These are phyloP conservation scores for Apiospora saccharicola DNA, from an alignment of 2,329 filamentous ascomycete species.

Conservation along the genomic window DNA sequence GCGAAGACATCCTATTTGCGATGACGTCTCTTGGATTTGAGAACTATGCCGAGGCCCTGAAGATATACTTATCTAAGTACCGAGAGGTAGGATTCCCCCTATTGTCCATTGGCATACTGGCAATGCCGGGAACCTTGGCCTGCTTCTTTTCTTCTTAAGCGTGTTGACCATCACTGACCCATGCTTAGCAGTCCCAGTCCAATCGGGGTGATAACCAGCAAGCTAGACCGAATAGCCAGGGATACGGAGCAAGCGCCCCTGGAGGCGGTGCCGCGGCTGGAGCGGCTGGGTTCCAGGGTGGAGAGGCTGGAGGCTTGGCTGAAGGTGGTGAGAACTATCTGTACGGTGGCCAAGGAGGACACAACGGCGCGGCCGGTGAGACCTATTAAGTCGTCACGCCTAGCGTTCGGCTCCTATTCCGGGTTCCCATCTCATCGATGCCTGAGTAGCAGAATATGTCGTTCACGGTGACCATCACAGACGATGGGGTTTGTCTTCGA, in stretches of 20 bases:
- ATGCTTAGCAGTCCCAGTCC: conserved; percentile 76
- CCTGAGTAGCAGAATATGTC: not conserved
- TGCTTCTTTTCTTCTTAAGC: conserved; percentile 25
- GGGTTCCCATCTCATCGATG: not conserved
- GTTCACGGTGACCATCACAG: not conserved
- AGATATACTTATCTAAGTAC: conserved; percentile 98
- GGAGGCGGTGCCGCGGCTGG: conserved; percentile 49
- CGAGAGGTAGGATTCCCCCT: conserved; percentile 74
- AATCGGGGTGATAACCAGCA: conserved; percentile 68
- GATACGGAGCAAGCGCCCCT: conserved; percentile 53
- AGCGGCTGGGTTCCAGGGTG: conserved; percentile 52
- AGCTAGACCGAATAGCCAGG: conserved; percentile 60
- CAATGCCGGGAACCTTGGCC: conserved; percentile 27
- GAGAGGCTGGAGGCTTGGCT: conserved; percentile 52
- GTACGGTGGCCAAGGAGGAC: conserved; percentile 58
- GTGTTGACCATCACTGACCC: conserved; percentile 37
- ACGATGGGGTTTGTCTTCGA: conserved; percentile 11
- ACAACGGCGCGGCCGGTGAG: conserved; percentile 66
- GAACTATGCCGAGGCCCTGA: conserved; percentile 97
- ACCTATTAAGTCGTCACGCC: conserved; percentile 52
- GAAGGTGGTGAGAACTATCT: conserved; percentile 59
- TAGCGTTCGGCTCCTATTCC: conserved; percentile 27
- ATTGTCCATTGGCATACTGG: not conserved
- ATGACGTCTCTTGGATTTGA: conserved; percentile 99
- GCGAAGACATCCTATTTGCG: conserved; percentile 97